Percentiles rank a stretch among this genome's conserved stretches.
Conservation (phyloP, 2,329 filamentous ascomycete species). For the Magnaporthiopsis incrustans region DNA sequence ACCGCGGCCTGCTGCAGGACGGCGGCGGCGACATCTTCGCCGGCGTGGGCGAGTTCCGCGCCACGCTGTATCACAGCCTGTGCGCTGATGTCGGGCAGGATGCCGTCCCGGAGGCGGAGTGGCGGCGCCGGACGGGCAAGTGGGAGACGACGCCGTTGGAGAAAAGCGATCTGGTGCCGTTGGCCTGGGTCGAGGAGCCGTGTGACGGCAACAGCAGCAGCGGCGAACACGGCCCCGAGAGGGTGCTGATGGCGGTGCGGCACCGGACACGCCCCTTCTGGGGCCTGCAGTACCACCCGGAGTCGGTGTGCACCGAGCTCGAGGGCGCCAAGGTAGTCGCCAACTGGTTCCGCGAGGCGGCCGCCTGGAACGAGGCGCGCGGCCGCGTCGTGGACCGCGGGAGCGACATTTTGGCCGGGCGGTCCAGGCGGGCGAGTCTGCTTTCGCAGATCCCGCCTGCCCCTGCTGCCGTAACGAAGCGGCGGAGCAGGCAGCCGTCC, state of each 20-base stretch:
- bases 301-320: constrained; percentile 74
- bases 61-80: constrained; percentile 70
- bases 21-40: constrained; percentile 55
- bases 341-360: constrained; percentile 67
- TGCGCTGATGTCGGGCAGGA: constrained; percentile 47
- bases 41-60: constrained; percentile 50
- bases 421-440: constrained; percentile 25
- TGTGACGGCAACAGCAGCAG: constrained; percentile 26
- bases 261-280: constrained; percentile 67
- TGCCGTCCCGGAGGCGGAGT: constrained; percentile 23
- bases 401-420: constrained; percentile 18
- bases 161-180: constrained; percentile 39
- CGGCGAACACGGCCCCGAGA: constrained; percentile 32
- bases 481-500: constrained; percentile 3
- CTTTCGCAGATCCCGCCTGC: constrained; percentile 17
- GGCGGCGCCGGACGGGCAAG: constrained; percentile 23
- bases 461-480: neutral
- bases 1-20: constrained; percentile 23
- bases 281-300: constrained; percentile 86
- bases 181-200: constrained; percentile 54
- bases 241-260: constrained; percentile 68
- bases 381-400: constrained; percentile 14
- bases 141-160: constrained; percentile 28
- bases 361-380: constrained; percentile 46
- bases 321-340: constrained; percentile 55